These are phyloP conservation scores for Spergularia bocconei DNA, from an alignment of 148 eudicot species.

Conservation along the genomic window DNA sequence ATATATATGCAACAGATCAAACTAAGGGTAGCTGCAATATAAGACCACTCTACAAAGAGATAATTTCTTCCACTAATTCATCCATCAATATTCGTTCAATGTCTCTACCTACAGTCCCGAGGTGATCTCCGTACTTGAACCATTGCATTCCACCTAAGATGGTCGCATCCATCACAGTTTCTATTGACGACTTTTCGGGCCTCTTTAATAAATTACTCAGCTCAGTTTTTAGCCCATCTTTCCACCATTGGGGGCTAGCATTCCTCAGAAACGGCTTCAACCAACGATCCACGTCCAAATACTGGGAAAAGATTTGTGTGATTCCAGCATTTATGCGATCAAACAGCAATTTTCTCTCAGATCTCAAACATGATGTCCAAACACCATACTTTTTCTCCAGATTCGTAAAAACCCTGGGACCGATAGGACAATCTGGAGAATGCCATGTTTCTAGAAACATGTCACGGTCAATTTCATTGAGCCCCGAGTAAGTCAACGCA, in stretches of 20 bases:
- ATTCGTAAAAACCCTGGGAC: slow-evolving; percentile 49
- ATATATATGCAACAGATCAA: slow-evolving; percentile 16
- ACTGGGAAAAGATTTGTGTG: slow-evolving; percentile 35
- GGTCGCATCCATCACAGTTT: slow-evolving; percentile 19
- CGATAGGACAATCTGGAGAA: slow-evolving; percentile 46
- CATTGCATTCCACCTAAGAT: slow-evolving; percentile 52
- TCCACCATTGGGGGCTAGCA: slow-evolving; percentile 24
- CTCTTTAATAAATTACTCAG: slow-evolving; percentile 37
- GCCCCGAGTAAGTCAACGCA: slow-evolving; percentile 42
- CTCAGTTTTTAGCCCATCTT: slow-evolving; percentile 36
- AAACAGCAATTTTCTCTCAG: slow-evolving; percentile 66
- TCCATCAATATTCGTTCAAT: slow-evolving; percentile 58
- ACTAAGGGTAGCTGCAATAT: background rate
- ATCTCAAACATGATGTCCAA: slow-evolving; percentile 30
- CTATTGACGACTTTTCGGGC: slow-evolving; percentile 33
- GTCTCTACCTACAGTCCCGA: slow-evolving; percentile 49
- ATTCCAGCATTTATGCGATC: slow-evolving; percentile 58
- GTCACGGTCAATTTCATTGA: slow-evolving; percentile 37
- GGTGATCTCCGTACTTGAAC: slow-evolving; percentile 39
- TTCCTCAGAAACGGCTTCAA: slow-evolving; percentile 21
- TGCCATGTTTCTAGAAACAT: slow-evolving; percentile 45
- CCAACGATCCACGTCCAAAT: slow-evolving; percentile 41
- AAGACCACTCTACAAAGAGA: slow-evolving; percentile 20
- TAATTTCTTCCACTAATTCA: slow-evolving; percentile 54
- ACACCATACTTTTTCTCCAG: slow-evolving; percentile 64